These are phyloP conservation scores for Pseudogymnoascus sp. DNA, from an alignment of 2,329 filamentous ascomycete genomes.

Conservation along the genomic window DNA sequence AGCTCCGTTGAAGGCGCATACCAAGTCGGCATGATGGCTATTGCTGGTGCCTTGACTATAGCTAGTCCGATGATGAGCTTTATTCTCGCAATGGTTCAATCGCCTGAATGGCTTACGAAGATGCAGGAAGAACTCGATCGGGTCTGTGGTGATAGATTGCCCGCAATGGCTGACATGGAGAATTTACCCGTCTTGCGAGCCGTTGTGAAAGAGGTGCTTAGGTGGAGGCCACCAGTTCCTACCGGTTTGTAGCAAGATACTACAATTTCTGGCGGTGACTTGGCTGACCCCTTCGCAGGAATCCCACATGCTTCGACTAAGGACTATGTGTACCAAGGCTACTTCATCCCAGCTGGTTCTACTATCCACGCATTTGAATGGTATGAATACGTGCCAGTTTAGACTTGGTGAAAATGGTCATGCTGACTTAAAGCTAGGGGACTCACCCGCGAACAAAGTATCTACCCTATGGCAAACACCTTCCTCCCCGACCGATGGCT, in stretches of 20 bases:
- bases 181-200: conserved; percentile 26
- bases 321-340: conserved; percentile 47
- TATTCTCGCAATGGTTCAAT: conserved; percentile 12
- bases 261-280: neutral
- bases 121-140: conserved; percentile 12
- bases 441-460: conserved; percentile 48
- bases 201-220: conserved; percentile 22
- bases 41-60: conserved; percentile 28
- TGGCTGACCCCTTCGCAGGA: conserved; percentile 20
- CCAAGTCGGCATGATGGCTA: conserved; percentile 40
- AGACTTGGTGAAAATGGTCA: neutral
- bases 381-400: conserved; percentile 25
- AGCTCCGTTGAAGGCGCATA: conserved; percentile 34
- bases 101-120: conserved; percentile 10
- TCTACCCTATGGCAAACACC: conserved; percentile 55
- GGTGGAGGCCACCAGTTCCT: conserved; percentile 43
- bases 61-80: conserved; percentile 13
- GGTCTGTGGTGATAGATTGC: conserved; percentile 10
- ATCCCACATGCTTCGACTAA: conserved; percentile 44
- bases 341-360: conserved; percentile 45
- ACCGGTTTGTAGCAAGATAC: conserved; percentile 32
- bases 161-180: conserved; percentile 23
- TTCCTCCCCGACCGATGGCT: conserved; percentile 57
- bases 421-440: conserved; percentile 27
- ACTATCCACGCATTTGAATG: conserved; percentile 45